Evolutionary conservation across 2,329 filamentous ascomycete species (phyloP).

Genomic region (Onygena corvina): DNA sequence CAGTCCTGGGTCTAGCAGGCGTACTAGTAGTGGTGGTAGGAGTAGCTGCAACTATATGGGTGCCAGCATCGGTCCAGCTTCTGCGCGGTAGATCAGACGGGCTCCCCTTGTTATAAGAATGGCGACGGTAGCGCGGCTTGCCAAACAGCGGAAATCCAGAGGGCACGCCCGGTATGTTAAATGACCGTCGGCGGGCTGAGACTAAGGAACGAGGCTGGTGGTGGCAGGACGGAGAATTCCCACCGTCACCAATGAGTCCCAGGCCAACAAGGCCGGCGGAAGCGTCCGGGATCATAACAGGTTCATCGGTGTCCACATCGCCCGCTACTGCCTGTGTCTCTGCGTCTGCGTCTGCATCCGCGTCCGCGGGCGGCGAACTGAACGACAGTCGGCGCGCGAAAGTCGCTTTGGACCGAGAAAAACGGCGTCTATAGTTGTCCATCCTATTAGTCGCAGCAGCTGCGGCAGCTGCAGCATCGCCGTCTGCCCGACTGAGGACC

Average conservation of each 20-base stretch:
- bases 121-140: not conserved
- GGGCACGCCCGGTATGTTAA: not conserved
- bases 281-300: not conserved
- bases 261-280: not conserved
- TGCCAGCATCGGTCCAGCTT: slow-evolving; percentile 4
- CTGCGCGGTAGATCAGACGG: not conserved
- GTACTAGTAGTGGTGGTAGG: not conserved
- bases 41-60: too few species aligned
- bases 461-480: not conserved
- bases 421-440: slow-evolving; percentile 11
- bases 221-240: not conserved
- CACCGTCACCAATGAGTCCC: not conserved
- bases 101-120: not conserved
- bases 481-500: slow-evolving; percentile 47
- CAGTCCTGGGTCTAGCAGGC: not conserved
- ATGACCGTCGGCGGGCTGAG: slow-evolving; percentile 7
- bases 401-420: slow-evolving; percentile 2
- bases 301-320: not conserved
- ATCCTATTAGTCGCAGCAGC: slow-evolving; percentile 23
- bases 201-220: slow-evolving; percentile 3
- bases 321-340: too few species aligned
- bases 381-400: not conserved
- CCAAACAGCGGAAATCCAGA: not conserved
- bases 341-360: not conserved
- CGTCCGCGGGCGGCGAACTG: not conserved